These are phyloP conservation scores for Sarocladiaceae sp. DNA, from an alignment of 2,329 filamentous ascomycete genomes.

Conservation along the genomic window DNA sequence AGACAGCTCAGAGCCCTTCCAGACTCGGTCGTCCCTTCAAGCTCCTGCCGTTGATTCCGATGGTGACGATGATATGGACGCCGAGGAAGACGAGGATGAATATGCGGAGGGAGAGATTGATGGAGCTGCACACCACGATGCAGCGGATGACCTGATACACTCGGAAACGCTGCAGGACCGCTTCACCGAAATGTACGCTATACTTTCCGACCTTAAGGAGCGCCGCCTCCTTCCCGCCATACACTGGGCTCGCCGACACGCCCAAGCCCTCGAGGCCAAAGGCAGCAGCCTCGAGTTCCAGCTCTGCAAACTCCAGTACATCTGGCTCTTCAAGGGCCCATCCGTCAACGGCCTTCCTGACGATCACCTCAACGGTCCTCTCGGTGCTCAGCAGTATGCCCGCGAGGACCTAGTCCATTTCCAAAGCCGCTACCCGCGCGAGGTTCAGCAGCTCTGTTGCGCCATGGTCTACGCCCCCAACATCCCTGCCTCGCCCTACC, in stretches of 20 bases:
- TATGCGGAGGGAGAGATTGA: constrained; percentile 16
- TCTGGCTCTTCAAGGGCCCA: constrained; percentile 74
- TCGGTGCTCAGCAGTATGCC: constrained; percentile 70
- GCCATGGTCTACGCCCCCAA: constrained; percentile 77
- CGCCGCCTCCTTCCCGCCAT: constrained; percentile 79
- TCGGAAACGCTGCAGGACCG: constrained; percentile 54
- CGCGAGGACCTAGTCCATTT: constrained; percentile 68
- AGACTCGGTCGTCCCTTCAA: constrained; percentile 9
- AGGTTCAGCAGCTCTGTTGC: constrained; percentile 75
- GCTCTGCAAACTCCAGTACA: constrained; percentile 79
- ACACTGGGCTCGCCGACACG: constrained; percentile 72
- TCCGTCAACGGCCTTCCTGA: constrained; percentile 48
- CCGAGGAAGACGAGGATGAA: constrained; percentile 18
- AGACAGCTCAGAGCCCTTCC: constrained; percentile 21
- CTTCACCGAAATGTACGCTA: constrained; percentile 86
- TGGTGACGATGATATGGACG: constrained; percentile 26
- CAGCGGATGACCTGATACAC: constrained; percentile 29
- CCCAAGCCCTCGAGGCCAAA: constrained; percentile 63
- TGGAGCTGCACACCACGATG: constrained; percentile 15
- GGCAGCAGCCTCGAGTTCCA: constrained; percentile 96
- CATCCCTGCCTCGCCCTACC: constrained; percentile 70
- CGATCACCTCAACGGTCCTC: constrained; percentile 46
- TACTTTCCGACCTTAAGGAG: constrained; percentile 69
- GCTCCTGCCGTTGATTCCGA: constrained; percentile 20
- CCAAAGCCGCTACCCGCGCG: constrained; percentile 63